phyloP scores from a whole-genome alignment of 2,329 filamentous ascomycete genomes.

The Eutypa lata region DNA sequence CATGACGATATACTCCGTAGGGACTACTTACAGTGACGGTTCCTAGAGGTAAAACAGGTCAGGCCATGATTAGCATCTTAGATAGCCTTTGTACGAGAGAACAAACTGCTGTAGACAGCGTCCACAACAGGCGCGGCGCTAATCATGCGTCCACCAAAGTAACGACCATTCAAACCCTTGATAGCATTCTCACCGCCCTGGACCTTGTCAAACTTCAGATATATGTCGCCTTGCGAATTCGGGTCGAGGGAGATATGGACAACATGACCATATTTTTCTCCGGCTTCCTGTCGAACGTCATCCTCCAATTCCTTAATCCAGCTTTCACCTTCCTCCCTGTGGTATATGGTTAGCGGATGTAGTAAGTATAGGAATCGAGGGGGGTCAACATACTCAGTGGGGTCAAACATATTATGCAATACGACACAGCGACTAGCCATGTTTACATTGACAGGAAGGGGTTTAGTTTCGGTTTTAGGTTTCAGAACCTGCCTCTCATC shows the following conservation, averaged over 20 bases:
- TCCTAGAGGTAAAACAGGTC: conserved; percentile 47
- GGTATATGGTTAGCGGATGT: conserved; percentile 29
- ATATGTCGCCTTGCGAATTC: conserved; percentile 93
- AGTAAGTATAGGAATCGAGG: neutral
- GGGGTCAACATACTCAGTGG: conserved; percentile 71
- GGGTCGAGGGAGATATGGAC: conserved; percentile 95
- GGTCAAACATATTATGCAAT: conserved; percentile 93
- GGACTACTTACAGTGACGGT: conserved; percentile 23
- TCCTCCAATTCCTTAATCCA: conserved; percentile 95
- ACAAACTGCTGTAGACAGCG: conserved; percentile 96
- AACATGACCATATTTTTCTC: conserved; percentile 93
- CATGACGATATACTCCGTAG: neutral
- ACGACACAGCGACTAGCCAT: conserved; percentile 92
- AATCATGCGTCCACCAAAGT: conserved; percentile 90
- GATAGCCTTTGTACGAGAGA: conserved; percentile 80
- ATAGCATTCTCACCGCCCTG: conserved; percentile 96
- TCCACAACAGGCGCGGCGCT: conserved; percentile 95
- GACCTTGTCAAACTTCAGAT: conserved; percentile 96
- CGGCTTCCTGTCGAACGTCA: conserved; percentile 89
- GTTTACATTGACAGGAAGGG: conserved; percentile 80
- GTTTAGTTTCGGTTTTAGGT: conserved; percentile 75
- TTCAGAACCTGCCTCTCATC: conserved; percentile 71
- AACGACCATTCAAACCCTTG: conserved; percentile 94
- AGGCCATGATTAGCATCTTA: conserved; percentile 59
- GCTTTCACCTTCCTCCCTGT: conserved; percentile 76